Conservation (phyloP, 139 green algal genomes). For the Trebouxia sp. region DNA sequence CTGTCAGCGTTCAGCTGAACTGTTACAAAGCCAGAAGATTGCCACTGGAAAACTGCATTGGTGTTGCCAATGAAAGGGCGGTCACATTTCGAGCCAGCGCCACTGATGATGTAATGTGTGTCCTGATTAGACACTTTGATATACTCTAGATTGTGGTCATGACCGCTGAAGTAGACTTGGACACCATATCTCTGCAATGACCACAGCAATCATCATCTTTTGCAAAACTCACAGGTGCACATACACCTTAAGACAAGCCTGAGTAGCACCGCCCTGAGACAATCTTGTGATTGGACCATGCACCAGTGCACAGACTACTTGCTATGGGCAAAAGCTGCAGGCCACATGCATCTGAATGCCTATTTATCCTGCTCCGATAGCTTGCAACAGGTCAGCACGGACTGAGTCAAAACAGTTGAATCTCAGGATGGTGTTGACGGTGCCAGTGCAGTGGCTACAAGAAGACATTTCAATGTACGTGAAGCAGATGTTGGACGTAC, state of each 20-base stretch:
- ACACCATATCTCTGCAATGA: constrained; percentile 44
- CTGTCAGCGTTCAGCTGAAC: not conserved
- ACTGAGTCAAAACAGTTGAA: not conserved
- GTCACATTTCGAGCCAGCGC: constrained; percentile 24
- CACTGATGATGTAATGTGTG: constrained; percentile 34
- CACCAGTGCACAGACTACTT: constrained; percentile 17
- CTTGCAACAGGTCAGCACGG: not conserved
- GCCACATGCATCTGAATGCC: not conserved
- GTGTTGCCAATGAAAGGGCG: not conserved
- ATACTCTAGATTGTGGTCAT: constrained; percentile 76
- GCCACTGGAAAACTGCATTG: constrained; percentile 30
- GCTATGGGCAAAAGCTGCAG: not conserved
- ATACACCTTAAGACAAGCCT: not conserved
- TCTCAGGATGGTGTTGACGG: not conserved
- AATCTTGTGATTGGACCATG: constrained; percentile 22
- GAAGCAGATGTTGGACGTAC: not conserved
- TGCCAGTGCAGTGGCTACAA: not conserved
- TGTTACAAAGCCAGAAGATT: constrained; percentile 20
- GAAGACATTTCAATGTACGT: not conserved
- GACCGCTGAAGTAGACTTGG: constrained; percentile 44
- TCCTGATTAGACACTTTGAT: constrained; percentile 12
- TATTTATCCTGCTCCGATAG: no score
- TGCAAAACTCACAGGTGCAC: no score
- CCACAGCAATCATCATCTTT: not conserved
- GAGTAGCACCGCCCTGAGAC: not conserved